Evolutionary conservation across 108 stramenopile species (phyloP).

Genomic region (Fistulifera pelliculosa): DNA sequence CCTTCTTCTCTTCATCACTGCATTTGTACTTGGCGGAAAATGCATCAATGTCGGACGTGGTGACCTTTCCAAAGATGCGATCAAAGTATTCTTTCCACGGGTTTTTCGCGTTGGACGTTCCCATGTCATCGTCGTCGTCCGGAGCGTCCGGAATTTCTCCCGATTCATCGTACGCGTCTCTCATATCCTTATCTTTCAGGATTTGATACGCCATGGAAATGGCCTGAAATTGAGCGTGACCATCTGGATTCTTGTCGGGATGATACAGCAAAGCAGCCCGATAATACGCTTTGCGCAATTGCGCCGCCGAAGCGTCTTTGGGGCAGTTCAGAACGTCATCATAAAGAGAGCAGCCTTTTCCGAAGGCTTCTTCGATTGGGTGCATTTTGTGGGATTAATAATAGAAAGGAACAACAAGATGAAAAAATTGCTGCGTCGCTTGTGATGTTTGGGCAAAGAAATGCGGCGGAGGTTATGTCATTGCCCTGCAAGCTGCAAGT

Average conservation of each 20-base stretch:
- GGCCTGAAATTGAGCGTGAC: conserved; percentile 37
- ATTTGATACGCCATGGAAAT: conserved; percentile 35
- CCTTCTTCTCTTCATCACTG: conserved; percentile 69
- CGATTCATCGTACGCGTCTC: conserved; percentile 53
- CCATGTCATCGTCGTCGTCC: conserved; percentile 29
- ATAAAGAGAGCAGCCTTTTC: conserved; percentile 54
- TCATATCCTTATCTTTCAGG: conserved; percentile 29
- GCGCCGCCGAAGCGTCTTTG: conserved; percentile 33
- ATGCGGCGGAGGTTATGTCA: no score
- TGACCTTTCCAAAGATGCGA: conserved; percentile 65
- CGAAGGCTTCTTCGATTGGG: conserved; percentile 47
- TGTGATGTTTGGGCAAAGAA: no score
- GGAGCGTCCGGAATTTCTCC: conserved; percentile 50
- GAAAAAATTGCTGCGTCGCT: no score
- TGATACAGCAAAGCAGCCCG: conserved; percentile 54
- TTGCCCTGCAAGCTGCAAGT: no score
- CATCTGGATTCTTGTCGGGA: conserved; percentile 58
- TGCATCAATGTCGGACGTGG: conserved; percentile 55
- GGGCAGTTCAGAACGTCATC: conserved; percentile 41
- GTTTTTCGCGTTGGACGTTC: conserved; percentile 14
- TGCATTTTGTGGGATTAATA: no score
- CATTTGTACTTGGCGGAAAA: conserved; percentile 81
- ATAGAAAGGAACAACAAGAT: no score
- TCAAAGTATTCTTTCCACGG: conserved; percentile 63
- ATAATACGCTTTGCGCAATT: conserved; percentile 78